Percentiles rank a stretch among this genome's conserved stretches.
Evolutionary conservation across 1,284 basidiomycete species (phyloP).

Genomic region (Naganishia sp.): DNA sequence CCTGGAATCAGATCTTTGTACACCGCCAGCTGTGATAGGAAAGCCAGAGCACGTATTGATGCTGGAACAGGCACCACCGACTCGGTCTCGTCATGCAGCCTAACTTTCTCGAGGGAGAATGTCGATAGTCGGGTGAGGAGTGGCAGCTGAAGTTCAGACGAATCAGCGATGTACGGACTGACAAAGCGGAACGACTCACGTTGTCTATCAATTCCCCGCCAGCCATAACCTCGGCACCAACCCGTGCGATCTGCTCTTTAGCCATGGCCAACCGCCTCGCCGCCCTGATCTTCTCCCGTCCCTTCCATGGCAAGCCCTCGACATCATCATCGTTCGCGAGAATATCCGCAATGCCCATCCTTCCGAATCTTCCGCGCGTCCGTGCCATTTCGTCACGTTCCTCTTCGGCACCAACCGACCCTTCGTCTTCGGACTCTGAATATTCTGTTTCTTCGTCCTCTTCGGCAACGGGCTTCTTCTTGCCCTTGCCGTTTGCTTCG

Average conservation of each 20-base stretch:
- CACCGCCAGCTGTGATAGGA: slow-evolving; percentile 88
- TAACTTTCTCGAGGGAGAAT: slow-evolving; percentile 72
- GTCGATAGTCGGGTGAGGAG: slow-evolving; percentile 81
- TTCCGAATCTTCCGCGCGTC: slow-evolving; percentile 65
- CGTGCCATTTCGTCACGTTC: slow-evolving; percentile 47
- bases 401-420: slow-evolving; percentile 56
- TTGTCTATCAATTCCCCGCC: slow-evolving; percentile 60
- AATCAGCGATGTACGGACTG: slow-evolving; percentile 35
- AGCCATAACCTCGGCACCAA: slow-evolving; percentile 84
- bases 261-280: slow-evolving; percentile 71
- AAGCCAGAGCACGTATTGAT: slow-evolving; percentile 80
- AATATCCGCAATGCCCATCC: slow-evolving; percentile 75
- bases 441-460: slow-evolving; percentile 47
- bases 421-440: slow-evolving; percentile 55
- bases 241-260: slow-evolving; percentile 83
- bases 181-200: slow-evolving; percentile 45
- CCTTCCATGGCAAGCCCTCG: slow-evolving; percentile 23
- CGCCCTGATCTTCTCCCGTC: slow-evolving; percentile 47
- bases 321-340: slow-evolving; percentile 56
- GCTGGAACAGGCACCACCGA: slow-evolving; percentile 71
- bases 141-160: slow-evolving; percentile 64
- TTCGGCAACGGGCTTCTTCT: slow-evolving; percentile 28
- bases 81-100: slow-evolving; percentile 65
- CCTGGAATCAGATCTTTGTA: slow-evolving; percentile 95
- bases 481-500: slow-evolving; percentile 1